These are phyloP conservation scores for Lagerstroemia speciosa DNA, from an alignment of 345 rosid species.

Conservation along the genomic window DNA sequence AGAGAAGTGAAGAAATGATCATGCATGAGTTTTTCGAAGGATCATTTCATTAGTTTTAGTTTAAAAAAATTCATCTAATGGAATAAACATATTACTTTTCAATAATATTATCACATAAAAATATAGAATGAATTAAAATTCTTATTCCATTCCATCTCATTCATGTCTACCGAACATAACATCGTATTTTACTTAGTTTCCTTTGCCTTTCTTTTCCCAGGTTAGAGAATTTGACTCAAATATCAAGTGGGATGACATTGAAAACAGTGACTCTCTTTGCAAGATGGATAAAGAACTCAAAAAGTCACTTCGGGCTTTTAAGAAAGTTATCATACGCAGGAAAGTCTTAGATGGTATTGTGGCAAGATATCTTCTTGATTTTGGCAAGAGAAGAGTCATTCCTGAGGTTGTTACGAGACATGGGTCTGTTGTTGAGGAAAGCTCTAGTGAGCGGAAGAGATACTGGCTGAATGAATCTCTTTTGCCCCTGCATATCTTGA, in stretches of 20 bases:
- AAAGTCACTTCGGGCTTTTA: conserved; percentile 72
- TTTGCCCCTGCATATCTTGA: conserved; percentile 90
- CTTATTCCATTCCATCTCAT: no score
- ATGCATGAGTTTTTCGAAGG: no score
- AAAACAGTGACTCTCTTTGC: conserved; percentile 48
- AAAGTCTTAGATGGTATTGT: conserved; percentile 48
- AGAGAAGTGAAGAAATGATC: no score
- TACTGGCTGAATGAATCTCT: conserved; percentile 74
- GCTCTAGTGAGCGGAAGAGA: conserved; percentile 80
- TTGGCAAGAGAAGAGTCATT: conserved; percentile 86
- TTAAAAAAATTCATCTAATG: no score
- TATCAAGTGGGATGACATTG: conserved; percentile 86
- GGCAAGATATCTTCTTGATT: conserved; percentile 87
- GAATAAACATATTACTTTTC: no score
- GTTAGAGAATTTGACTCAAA: conserved; percentile 77
- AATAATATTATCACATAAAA: no score
- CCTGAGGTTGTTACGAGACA: conserved; percentile 63
- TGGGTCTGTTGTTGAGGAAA: conserved; percentile 67
- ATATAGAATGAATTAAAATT: no score
- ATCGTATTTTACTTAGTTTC: not conserved
- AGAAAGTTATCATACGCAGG: conserved; percentile 76
- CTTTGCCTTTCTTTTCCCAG: conserved; percentile 33
- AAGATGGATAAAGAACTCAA: conserved; percentile 58
- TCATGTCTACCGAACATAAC: no score
- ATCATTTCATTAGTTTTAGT: no score